Conservation (phyloP, 495 filamentous ascomycete genomes). For the Hypoxylon intermedium region DNA sequence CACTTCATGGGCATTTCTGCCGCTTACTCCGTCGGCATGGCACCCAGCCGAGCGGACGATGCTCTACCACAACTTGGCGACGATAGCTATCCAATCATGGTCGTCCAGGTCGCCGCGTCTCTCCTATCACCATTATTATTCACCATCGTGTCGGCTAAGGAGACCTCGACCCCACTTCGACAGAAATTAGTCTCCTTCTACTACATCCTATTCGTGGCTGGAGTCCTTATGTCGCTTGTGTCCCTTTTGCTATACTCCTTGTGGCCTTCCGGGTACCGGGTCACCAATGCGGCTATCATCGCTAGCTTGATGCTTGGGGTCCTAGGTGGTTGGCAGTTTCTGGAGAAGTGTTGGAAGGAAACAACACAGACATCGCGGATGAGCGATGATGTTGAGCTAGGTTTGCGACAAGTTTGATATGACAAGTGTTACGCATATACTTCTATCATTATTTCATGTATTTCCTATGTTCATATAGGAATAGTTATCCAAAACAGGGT, state of each 20-base stretch:
- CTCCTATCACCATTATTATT: conserved; percentile 19
- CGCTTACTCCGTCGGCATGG: conserved; percentile 1
- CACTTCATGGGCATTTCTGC: conserved; percentile 12
- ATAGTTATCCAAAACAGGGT: no score
- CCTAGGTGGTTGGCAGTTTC: conserved; percentile 27
- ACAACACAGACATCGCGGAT: background rate
- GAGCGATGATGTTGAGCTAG: conserved; percentile 8
- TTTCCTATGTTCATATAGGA: no score
- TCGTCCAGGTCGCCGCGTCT: conserved; percentile 17
- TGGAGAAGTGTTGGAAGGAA: conserved; percentile 23
- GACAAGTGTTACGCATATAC: no score
- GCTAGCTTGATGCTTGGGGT: conserved; percentile 20
- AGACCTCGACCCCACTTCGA: conserved; percentile 5
- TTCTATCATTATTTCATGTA: no score
- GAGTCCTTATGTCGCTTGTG: conserved; percentile 20
- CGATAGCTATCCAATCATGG: conserved; percentile 20
- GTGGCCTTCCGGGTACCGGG: conserved; percentile 21
- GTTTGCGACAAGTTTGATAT: background rate
- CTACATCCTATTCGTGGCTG: conserved; percentile 9
- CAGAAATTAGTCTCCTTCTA: conserved; percentile 13
- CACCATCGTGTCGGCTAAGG: conserved; percentile 10
- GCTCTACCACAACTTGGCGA: conserved; percentile 3
- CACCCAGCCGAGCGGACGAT: background rate
- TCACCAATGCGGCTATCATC: conserved; percentile 11
- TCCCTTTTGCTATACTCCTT: conserved; percentile 25